Conservation (phyloP, 257 asterid genomes). For the Primulina tabacum region DNA sequence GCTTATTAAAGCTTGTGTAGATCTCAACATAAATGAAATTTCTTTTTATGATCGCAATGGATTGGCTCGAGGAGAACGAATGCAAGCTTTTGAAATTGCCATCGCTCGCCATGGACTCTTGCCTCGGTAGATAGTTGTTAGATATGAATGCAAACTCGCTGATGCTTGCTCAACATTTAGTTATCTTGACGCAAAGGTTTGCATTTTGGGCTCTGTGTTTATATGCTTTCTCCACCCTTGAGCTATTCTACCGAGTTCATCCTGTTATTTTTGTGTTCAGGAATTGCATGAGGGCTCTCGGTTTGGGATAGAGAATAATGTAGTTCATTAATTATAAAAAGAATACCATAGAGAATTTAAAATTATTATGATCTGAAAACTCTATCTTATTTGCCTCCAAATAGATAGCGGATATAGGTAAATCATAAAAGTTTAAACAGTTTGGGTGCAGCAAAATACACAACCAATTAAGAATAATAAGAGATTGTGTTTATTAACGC, state of each 20-base stretch:
- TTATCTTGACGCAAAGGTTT: not conserved
- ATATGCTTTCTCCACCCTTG: too few relatives aligned
- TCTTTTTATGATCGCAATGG: conserved; percentile 83
- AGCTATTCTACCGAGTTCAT: too few relatives aligned
- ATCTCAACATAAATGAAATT: conserved; percentile 63
- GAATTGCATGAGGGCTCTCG: too few relatives aligned
- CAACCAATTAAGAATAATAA: not conserved
- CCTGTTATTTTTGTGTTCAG: too few relatives aligned
- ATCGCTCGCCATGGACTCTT: conserved; percentile 75
- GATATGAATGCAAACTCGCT: not conserved
- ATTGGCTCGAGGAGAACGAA: conserved; percentile 70
- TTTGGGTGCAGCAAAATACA: not conserved
- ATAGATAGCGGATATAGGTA: not conserved
- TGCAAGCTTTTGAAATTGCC: conserved; percentile 79
- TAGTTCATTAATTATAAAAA: too few relatives aligned
- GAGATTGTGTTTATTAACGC: not conserved
- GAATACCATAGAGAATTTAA: too few relatives aligned
- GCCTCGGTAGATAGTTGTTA: conserved; percentile 35
- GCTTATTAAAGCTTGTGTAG: conserved; percentile 70
- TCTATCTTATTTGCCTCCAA: not conserved
- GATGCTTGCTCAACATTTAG: not conserved
- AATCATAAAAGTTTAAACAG: not conserved
- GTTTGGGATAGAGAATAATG: too few relatives aligned
- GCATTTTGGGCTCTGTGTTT: too few relatives aligned
- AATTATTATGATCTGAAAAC: not conserved